Conservation (phyloP, 2,329 filamentous ascomycete genomes). For the Fusarium foetens region DNA sequence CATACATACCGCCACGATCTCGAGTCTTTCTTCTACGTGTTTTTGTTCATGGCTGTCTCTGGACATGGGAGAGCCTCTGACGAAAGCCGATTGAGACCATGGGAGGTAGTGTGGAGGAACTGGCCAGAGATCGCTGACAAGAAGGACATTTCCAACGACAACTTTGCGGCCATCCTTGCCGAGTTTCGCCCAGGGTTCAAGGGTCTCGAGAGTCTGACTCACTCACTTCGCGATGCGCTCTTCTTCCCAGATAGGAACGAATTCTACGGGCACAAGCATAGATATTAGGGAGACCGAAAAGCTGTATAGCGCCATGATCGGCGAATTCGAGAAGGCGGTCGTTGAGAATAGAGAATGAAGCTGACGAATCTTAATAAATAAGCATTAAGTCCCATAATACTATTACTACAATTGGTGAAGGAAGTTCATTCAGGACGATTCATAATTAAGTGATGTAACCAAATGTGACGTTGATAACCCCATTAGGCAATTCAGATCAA, state of each 20-base stretch:
- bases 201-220: neutral
- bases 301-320: neutral
- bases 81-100: constrained; percentile 1
- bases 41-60: constrained; percentile 25
- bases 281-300: neutral
- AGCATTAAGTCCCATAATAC: rapidly evolving
- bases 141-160: neutral
- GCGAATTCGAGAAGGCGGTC: neutral
- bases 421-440: too few relatives aligned
- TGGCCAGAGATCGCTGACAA: neutral
- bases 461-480: neutral
- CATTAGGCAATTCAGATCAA: neutral
- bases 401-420: too few relatives aligned
- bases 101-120: neutral
- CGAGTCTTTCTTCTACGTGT: constrained; percentile 45
- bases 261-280: neutral
- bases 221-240: neutral
- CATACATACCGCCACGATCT: constrained; percentile 44
- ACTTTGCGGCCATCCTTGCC: neutral
- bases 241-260: neutral
- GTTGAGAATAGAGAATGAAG: rapidly evolving
- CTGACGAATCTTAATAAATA: rapidly evolving
- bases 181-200: constrained; percentile 9
- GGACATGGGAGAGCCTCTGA: neutral
- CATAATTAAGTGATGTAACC: too few relatives aligned